phyloP scores from a whole-genome alignment of 495 filamentous ascomycete genomes.

The Trichoderma asperelloides region DNA sequence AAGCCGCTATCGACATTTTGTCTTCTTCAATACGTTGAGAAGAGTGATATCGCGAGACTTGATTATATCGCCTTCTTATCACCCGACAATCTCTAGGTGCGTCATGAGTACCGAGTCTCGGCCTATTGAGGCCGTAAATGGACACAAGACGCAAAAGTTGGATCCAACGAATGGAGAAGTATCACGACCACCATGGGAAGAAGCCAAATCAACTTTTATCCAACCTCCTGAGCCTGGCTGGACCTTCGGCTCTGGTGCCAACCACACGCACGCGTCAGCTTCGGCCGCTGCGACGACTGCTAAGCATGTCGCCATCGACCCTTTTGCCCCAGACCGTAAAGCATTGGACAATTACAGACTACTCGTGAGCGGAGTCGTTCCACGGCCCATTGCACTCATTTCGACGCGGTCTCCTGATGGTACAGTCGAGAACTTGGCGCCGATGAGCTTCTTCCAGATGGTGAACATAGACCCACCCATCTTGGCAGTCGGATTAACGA shows the following conservation, averaged over 20 bases:
- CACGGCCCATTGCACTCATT: slow-evolving; percentile 60
- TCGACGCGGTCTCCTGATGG: slow-evolving; percentile 38
- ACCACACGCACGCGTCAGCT: slow-evolving; percentile 33
- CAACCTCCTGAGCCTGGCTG: slow-evolving; percentile 69
- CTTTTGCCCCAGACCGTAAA: slow-evolving; percentile 62
- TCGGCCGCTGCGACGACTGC: slow-evolving; percentile 42
- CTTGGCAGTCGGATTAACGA: slow-evolving; percentile 67
- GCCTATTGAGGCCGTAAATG: not conserved
- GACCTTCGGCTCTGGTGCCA: slow-evolving; percentile 68
- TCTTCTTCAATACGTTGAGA: no score
- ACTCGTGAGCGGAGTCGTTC: slow-evolving; percentile 80
- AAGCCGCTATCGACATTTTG: no score
- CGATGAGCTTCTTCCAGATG: slow-evolving; percentile 77
- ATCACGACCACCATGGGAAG: not conserved
- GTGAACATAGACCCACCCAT: slow-evolving; percentile 85
- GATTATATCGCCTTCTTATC: not conserved
- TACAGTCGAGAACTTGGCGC: slow-evolving; percentile 61
- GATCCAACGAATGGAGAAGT: not conserved
- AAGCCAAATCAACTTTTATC: not conserved
- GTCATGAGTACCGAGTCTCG: not conserved
- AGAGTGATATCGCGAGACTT: not conserved
- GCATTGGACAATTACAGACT: slow-evolving; percentile 80
- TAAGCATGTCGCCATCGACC: slow-evolving; percentile 70
- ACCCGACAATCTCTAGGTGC: not conserved
- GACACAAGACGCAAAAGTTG: not conserved